Evolutionary conservation across 495 filamentous ascomycete genomes (phyloP).

Genomic region (Talaromyces nanjingensis): DNA sequence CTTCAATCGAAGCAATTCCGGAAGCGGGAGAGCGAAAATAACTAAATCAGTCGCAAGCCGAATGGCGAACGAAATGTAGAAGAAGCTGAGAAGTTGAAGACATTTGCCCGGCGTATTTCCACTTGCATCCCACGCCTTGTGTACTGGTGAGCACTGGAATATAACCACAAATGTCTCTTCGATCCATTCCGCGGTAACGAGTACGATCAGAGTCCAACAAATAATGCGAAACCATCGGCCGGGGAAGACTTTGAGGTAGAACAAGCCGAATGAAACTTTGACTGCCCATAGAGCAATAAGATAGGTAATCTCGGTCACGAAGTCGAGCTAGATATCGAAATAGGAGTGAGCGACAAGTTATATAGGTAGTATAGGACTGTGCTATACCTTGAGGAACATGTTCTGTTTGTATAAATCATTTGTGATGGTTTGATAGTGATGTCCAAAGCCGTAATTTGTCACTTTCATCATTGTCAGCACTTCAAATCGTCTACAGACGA

Average conservation of each 20-base stretch:
- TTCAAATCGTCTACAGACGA: neutral
- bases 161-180: conserved; percentile 15
- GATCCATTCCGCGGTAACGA: conserved; percentile 13
- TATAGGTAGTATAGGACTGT: neutral
- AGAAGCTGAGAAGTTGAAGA: conserved; percentile 13
- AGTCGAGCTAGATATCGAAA: conserved; percentile 14
- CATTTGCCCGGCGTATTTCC: conserved; percentile 12
- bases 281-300: conserved; percentile 16
- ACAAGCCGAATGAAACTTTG: conserved; percentile 19
- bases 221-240: conserved; percentile 14
- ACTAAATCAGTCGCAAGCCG: conserved; percentile 26
- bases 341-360: neutral
- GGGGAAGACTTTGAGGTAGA: conserved; percentile 18
- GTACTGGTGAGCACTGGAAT: conserved; percentile 18
- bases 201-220: conserved; percentile 12
- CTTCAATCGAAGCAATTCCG: conserved; percentile 20
- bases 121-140: conserved; percentile 19
- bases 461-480: conserved; percentile 12
- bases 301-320: conserved; percentile 17
- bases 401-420: neutral
- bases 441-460: conserved; percentile 20
- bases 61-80: conserved; percentile 17
- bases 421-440: conserved; percentile 15
- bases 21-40: conserved; percentile 26
- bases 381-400: conserved; percentile 18